A percentile compares a stretch with the other conserved stretches of the same genome.
These are phyloP conservation scores for Verticillium longisporum DNA, from an alignment of 2,329 filamentous ascomycete genomes.

Conservation along the genomic window DNA sequence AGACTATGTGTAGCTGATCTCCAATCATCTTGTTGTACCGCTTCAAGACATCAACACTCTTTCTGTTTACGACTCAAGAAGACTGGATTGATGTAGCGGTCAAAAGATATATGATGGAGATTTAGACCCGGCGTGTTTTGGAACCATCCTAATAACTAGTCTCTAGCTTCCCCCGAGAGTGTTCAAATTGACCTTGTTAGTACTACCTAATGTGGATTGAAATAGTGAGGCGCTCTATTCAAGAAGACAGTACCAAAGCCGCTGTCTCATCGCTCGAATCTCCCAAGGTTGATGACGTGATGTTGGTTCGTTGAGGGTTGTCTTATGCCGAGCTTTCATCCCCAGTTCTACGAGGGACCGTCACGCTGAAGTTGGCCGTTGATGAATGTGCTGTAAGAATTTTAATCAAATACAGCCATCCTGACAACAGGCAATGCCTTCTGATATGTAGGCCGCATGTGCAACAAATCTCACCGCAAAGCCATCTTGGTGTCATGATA, in stretches of 20 bases:
- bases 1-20: background rate
- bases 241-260: background rate
- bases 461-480: too few relatives aligned
- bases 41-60: background rate
- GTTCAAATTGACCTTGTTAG: background rate
- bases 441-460: too few relatives aligned
- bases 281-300: background rate
- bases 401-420: too few relatives aligned
- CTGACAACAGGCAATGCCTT: too few relatives aligned
- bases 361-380: too few relatives aligned
- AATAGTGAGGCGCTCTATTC: background rate
- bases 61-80: background rate
- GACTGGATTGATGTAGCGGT: background rate
- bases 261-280: background rate
- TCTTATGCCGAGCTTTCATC: background rate
- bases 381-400: too few relatives aligned
- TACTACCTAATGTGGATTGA: background rate
- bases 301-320: background rate
- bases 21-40: background rate
- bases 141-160: background rate
- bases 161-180: background rate
- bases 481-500: too few relatives aligned
- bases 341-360: too few relatives aligned
- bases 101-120: background rate
- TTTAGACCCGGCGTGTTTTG: background rate